Base-by-base conservation (phyloP, 345 rosid genomes). In the Acer negundo region DNA sequence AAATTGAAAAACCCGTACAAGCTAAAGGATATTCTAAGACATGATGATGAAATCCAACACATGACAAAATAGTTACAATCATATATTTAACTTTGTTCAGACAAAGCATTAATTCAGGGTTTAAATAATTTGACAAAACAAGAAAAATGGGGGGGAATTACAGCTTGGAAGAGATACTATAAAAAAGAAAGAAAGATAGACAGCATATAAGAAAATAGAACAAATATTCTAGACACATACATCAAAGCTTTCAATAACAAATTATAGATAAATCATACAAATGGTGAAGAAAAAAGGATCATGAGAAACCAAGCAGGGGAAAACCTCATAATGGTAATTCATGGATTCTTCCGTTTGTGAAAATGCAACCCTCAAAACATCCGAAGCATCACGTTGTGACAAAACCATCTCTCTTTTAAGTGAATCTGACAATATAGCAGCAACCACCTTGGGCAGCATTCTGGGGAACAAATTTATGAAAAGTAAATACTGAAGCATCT, bases 311-410 rank as follows among this genome's bases (percentile, higher is more conserved):
- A 64, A 58, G 58, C 55, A 7, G 75, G 31, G 80, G 73, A 62
- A 77, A 83, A 97, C 99, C 98, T 97, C 99, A 56, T 97, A 97
- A 72, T 67, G 79, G 86, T 91, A 87, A 81, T 87, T 89, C 93
- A 97, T 72, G 85, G 86, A 78, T 70, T 91, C 94, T 89, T 94
- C 99, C n/a, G 98, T 89, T 79, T 80, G 88, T 56, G 81, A 89
- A 86, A 97, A 83, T 78, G 93, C 94, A 58, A 85, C 91, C 82
- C 85, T 88, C 65, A 97, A 93, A 80, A 97, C 87, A 79, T 93
- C 90, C 1, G 99, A 87, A 77, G 97, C 99, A 90, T 97, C 92
- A 81, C 80, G 24, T 67, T 81, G 85, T 20, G 89, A 89, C 61
- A 94, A 73, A 78, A 97, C 92, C 84, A 79, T 90, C 83, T 89